A percentile compares a stretch with the other conserved stretches of the same genome.
These are phyloP conservation scores for Ogataea sp. DNA, from an alignment of 805 yeast genomes.

Conservation along the genomic window DNA sequence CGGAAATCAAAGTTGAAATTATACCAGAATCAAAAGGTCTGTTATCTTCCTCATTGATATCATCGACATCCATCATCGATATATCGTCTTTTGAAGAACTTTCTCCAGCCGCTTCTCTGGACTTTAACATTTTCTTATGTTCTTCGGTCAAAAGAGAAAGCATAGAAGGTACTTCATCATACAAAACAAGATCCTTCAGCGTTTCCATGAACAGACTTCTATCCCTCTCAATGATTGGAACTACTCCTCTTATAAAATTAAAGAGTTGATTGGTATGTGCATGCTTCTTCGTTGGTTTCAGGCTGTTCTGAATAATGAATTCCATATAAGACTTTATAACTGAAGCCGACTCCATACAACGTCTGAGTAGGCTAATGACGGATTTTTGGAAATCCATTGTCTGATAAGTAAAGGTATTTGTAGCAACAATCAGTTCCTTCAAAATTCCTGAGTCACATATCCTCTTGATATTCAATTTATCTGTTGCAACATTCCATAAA, in stretches of 20 bases:
- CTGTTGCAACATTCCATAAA: constrained; percentile 43
- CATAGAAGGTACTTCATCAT: too few species aligned
- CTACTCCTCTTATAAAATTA: too few species aligned
- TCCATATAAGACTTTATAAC: constrained; percentile 40
- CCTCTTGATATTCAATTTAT: constrained; percentile 23
- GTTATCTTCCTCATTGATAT: not conserved
- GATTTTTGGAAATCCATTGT: constrained; percentile 35
- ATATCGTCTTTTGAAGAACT: not conserved
- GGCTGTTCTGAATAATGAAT: constrained; percentile 40
- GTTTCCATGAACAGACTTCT: constrained; percentile 9
- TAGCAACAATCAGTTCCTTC: constrained; percentile 35
- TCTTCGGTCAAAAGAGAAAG: constrained; percentile 14
- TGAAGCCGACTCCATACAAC: constrained; percentile 58
- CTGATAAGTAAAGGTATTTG: constrained; percentile 27
- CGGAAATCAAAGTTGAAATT: not conserved
- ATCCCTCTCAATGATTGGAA: too few species aligned
- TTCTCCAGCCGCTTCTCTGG: constrained; percentile 6
- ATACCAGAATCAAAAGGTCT: not conserved
- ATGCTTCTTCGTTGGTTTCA: too few species aligned
- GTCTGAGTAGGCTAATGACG: constrained; percentile 49
- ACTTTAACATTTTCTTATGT: constrained; percentile 12
- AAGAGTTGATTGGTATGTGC: too few species aligned
- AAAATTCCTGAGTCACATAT: constrained; percentile 43
- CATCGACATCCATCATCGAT: not conserved
- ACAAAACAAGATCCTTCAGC: not conserved